phyloP scores from a whole-genome alignment of 768 basidiomycete species.

The Serendipita sp. region DNA sequence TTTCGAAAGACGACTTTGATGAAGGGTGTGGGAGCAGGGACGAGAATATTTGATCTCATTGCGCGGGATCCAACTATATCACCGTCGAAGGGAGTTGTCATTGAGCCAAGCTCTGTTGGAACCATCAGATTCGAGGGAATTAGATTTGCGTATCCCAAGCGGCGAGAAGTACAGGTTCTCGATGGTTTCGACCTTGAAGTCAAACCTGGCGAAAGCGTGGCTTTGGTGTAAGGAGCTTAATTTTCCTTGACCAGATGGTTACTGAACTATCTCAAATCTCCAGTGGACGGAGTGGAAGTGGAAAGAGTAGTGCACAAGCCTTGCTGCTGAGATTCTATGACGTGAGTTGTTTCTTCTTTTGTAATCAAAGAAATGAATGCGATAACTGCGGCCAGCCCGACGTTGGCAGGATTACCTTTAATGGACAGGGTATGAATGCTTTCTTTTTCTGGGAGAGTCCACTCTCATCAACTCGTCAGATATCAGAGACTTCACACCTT shows the following conservation, averaged over 20 bases:
- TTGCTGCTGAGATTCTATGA: conserved; percentile 82
- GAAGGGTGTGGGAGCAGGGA: conserved; percentile 89
- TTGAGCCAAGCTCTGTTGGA: conserved; percentile 46
- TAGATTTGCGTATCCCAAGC: conserved; percentile 77
- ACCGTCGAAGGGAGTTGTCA: conserved; percentile 40
- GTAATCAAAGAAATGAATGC: not conserved
- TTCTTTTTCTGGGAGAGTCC: not conserved
- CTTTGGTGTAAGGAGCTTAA: conserved; percentile 63
- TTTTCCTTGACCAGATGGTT: conserved; percentile 8
- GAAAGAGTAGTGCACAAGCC: conserved; percentile 85
- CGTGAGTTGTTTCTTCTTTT: conserved; percentile 12
- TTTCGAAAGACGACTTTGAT: conserved; percentile 69
- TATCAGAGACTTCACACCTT: conserved; percentile 69
- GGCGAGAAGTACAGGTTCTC: conserved; percentile 65
- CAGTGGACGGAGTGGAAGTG: conserved; percentile 85
- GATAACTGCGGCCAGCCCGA: conserved; percentile 28
- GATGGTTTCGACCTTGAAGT: conserved; percentile 72
- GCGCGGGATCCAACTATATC: conserved; percentile 66
- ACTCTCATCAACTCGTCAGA: conserved; percentile 37
- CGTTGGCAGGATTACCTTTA: conserved; percentile 67
- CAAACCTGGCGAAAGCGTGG: conserved; percentile 72
- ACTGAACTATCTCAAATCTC: conserved; percentile 5
- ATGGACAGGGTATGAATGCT: conserved; percentile 72
- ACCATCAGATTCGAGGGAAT: conserved; percentile 69
- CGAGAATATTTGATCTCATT: conserved; percentile 85